A percentile compares a stretch with the other conserved stretches of the same genome.
These are phyloP conservation scores for Lactarius quietus DNA, from an alignment of 768 basidiomycete species.

Conservation along the genomic window DNA sequence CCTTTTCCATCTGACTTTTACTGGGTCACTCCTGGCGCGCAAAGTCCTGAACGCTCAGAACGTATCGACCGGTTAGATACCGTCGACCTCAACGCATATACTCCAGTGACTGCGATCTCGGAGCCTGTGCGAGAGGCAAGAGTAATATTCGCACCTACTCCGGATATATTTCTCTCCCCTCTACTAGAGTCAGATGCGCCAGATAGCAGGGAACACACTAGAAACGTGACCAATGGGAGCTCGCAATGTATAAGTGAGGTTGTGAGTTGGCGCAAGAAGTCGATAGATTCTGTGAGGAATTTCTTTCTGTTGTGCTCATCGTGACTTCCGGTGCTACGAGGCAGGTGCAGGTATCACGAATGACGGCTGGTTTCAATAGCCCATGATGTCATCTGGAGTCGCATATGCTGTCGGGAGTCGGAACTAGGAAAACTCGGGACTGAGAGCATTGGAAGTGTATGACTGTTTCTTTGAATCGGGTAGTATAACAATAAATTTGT, in stretches of 20 bases:
- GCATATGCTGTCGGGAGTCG: background rate
- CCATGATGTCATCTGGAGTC: background rate
- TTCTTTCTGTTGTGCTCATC: slow-evolving; percentile 3
- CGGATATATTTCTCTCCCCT: slow-evolving; percentile 33
- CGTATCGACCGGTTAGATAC: background rate
- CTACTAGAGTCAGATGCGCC: slow-evolving; percentile 21
- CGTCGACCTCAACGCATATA: background rate
- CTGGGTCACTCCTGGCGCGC: slow-evolving; percentile 1
- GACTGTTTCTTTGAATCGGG: background rate
- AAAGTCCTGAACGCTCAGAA: background rate
- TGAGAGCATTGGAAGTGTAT: background rate
- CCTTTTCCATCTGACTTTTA: background rate
- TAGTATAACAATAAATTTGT: background rate
- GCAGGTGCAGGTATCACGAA: background rate
- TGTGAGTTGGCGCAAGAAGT: background rate
- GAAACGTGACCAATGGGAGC: background rate
- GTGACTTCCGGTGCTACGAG: background rate
- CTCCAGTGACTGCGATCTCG: background rate
- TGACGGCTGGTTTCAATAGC: background rate
- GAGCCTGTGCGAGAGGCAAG: background rate
- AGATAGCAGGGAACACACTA: background rate
- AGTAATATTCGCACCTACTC: slow-evolving; percentile 27
- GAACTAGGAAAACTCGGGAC: background rate
- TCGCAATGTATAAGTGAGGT: background rate
- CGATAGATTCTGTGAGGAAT: background rate